Evolutionary conservation across 257 asterid species (phyloP).

Genomic region (Fraxinus pennsylvanica): DNA sequence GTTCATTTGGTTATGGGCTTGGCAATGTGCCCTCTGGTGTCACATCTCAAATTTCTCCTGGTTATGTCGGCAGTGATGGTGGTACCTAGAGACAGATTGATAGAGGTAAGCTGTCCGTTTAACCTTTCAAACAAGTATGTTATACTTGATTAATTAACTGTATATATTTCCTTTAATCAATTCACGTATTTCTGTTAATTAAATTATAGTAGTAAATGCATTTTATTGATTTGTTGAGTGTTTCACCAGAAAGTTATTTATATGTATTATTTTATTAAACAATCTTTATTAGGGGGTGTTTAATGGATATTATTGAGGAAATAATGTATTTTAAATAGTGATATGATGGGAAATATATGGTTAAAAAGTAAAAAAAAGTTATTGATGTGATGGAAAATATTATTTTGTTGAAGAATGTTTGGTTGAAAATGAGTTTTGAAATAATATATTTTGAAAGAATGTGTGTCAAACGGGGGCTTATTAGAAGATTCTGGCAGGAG

Average conservation of each 20-base stretch:
- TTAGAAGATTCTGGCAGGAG: neutral
- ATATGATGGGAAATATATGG: too few species aligned
- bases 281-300: too few species aligned
- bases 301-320: too few species aligned
- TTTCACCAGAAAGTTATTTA: neutral
- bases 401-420: too few species aligned
- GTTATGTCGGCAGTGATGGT: constrained; percentile 31
- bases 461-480: too few species aligned
- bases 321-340: too few species aligned
- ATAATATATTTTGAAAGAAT: too few species aligned
- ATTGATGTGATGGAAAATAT: too few species aligned
- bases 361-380: too few species aligned
- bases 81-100: constrained; percentile 28
- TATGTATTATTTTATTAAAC: neutral
- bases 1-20: constrained; percentile 28
- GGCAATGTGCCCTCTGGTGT: constrained; percentile 26
- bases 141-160: neutral
- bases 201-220: neutral
- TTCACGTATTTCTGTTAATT: neutral
- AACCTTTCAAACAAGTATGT: constrained; percentile 1
- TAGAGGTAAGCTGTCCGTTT: constrained; percentile 26
- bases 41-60: constrained; percentile 27
- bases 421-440: too few species aligned
- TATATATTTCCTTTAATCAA: constrained; percentile 10
- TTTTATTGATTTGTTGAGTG: neutral